phyloP scores from a whole-genome alignment of 2,329 filamentous ascomycete species.

The Hirsutella minnesotensis region DNA sequence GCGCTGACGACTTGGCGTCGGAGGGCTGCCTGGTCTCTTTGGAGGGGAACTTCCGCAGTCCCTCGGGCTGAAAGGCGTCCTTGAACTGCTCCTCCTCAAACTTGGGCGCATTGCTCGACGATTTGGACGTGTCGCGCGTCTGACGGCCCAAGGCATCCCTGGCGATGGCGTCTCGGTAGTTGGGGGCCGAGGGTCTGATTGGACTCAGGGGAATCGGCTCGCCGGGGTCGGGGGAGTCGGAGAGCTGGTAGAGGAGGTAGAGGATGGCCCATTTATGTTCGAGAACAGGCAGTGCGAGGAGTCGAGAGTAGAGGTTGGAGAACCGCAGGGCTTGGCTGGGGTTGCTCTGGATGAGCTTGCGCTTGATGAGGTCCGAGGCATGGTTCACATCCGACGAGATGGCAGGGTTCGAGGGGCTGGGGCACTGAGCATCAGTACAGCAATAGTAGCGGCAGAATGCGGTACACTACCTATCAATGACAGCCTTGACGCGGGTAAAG shows the following conservation, averaged over 20 bases:
- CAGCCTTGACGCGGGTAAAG: conserved; percentile 37
- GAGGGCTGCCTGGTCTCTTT: conserved; percentile 25
- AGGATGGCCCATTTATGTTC: conserved; percentile 96
- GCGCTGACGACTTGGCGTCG: conserved; percentile 21
- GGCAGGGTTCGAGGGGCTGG: conserved; percentile 37
- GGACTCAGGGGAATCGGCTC: conserved; percentile 36
- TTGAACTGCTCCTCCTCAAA: conserved; percentile 36
- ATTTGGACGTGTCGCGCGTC: conserved; percentile 24
- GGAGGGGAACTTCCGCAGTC: conserved; percentile 31
- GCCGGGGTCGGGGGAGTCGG: conserved; percentile 51
- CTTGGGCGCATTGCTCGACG: conserved; percentile 22
- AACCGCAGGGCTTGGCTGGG: conserved; percentile 71
- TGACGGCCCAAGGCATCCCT: conserved; percentile 24
- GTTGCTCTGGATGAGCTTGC: conserved; percentile 70
- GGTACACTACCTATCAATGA: conserved; percentile 37
- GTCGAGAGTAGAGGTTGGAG: conserved; percentile 78
- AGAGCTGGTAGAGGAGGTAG: conserved; percentile 76
- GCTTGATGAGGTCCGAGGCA: conserved; percentile 84
- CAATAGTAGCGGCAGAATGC: neutral
- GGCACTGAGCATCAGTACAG: conserved; percentile 2
- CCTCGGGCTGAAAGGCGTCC: conserved; percentile 43
- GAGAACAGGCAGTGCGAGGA: conserved; percentile 83
- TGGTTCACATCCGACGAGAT: conserved; percentile 71
- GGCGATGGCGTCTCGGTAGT: conserved; percentile 24
- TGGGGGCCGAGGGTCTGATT: conserved; percentile 24